Conservation (phyloP, 305 asterid species). For the Fraxinus dipetala region DNA sequence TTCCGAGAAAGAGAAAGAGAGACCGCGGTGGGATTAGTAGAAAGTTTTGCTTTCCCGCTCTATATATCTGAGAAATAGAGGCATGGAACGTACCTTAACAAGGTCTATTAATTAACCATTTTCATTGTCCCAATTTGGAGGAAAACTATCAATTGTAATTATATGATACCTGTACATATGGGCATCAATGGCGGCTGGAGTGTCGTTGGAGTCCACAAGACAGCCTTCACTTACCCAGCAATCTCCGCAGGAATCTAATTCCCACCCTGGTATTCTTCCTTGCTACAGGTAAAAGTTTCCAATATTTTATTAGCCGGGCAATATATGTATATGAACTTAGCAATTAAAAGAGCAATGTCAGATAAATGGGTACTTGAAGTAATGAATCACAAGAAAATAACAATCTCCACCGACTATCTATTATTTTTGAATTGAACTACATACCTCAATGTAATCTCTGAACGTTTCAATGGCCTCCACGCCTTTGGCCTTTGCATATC, state of each 20-base stretch:
- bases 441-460: slow-evolving; percentile 59
- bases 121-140: background rate
- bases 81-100: background rate
- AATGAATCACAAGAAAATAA: background rate
- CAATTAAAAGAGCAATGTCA: background rate
- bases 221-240: slow-evolving; percentile 97
- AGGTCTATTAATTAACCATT: background rate
- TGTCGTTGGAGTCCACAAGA: slow-evolving; percentile 74
- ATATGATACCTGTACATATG: slow-evolving; percentile 75
- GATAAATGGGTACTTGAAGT: background rate
- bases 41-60: too few relatives aligned
- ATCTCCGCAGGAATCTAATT: slow-evolving; percentile 80
- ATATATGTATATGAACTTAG: background rate
- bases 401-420: background rate
- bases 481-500: slow-evolving; percentile 71
- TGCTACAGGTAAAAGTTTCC: slow-evolving; percentile 30
- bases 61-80: too few relatives aligned
- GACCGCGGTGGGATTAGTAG: background rate
- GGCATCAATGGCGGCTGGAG: slow-evolving; percentile 83
- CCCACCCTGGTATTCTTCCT: slow-evolving; percentile 75
- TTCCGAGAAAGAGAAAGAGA: background rate
- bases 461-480: slow-evolving; percentile 66
- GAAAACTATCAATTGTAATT: background rate
- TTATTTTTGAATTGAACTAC: background rate
- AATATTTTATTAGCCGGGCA: background rate